A percentile compares a stretch with the other conserved stretches of the same genome.
phyloP scores from a whole-genome alignment of 83 land plant species.

The Thuja plicata region DNA sequence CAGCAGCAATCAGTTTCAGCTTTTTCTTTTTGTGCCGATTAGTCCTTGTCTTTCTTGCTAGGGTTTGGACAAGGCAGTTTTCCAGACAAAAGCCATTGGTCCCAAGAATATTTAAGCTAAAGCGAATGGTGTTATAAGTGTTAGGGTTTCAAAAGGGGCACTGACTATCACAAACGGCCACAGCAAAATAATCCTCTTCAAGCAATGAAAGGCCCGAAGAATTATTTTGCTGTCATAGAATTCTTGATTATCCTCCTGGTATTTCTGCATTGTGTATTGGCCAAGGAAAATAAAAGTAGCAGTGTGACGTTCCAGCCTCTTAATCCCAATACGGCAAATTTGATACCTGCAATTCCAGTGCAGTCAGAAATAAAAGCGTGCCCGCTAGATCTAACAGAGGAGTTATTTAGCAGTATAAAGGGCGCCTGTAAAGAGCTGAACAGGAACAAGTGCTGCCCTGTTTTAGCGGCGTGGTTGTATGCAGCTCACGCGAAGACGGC shows the following conservation, averaged over 20 bases:
- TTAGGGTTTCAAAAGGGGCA: slow-evolving; percentile 5
- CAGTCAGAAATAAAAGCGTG: slow-evolving; percentile 51
- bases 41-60: neutral
- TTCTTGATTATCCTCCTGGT: neutral
- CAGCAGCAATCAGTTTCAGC: neutral
- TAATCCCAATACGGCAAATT: slow-evolving; percentile 17
- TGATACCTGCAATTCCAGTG: slow-evolving; percentile 63
- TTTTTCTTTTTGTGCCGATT: neutral
- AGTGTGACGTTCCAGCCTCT: slow-evolving; percentile 15
- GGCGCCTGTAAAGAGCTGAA: slow-evolving; percentile 38
- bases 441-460: slow-evolving; percentile 67
- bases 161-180: neutral
- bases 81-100: neutral
- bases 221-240: neutral
- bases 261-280: neutral
- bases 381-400: slow-evolving; percentile 53
- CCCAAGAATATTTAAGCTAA: neutral
- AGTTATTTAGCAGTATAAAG: slow-evolving; percentile 40
- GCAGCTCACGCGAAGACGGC: slow-evolving; percentile 48
- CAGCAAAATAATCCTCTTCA: neutral
- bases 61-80: neutral
- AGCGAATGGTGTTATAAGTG: neutral
- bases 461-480: slow-evolving; percentile 72
- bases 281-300: neutral
- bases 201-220: neutral